Conservation (phyloP, 345 rosid species). For the Excoecaria cochinchinensis region DNA sequence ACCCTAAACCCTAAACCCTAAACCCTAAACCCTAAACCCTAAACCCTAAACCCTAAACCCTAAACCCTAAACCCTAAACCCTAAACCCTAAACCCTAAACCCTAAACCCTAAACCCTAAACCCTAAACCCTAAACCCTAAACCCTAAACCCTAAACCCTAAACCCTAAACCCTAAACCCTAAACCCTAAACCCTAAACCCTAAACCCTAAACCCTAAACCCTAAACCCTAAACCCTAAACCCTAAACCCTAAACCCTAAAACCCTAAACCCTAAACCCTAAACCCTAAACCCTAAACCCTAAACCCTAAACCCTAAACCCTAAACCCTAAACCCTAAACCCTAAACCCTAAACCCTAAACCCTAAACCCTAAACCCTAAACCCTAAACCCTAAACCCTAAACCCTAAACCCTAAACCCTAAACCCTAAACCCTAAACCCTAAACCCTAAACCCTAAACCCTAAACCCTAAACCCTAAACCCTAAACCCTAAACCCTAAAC, state of each 20-base stretch:
- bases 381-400: conserved; percentile 1
- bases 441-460: conserved; percentile 13
- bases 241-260: conserved; percentile 14
- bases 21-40: conserved; percentile 14
- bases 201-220: conserved; percentile 6
- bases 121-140: conserved; percentile 19
- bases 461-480: conserved; percentile 10
- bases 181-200: conserved; percentile 12
- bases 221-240: conserved; percentile 15
- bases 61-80: conserved; percentile 16
- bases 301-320: conserved; percentile 5
- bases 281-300: conserved; percentile 1
- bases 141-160: conserved; percentile 18
- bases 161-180: conserved; percentile 14
- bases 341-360: conserved; percentile 11
- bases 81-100: conserved; percentile 23
- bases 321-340: conserved; percentile 14
- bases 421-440: conserved; percentile 13
- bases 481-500: conserved; percentile 11
- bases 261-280: conserved; percentile 27
- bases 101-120: conserved; percentile 14
- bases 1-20: conserved; percentile 9
- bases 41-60: conserved; percentile 15
- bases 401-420: conserved; percentile 7
- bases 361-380: conserved; percentile 2